A percentile compares a stretch with the other conserved stretches of the same genome.
Conservation (phyloP, 225 moss, liverwort and hornwort genomes). For the Marchantia polymorpha region DNA sequence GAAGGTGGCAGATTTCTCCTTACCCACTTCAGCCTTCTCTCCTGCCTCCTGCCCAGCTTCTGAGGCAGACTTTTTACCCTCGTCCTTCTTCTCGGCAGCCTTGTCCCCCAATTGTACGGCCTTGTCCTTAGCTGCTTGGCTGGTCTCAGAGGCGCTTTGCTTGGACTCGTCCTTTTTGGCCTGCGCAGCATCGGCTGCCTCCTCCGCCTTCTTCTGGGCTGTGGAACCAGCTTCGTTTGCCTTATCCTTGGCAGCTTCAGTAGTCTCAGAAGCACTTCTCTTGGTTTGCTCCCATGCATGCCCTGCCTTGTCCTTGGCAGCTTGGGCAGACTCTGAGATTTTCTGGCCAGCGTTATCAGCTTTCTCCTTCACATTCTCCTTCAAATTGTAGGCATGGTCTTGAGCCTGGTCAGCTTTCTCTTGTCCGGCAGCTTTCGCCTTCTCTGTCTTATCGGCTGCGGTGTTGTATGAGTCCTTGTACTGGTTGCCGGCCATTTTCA, state of each 20-base stretch:
- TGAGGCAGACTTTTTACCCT: not conserved
- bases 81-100: not conserved
- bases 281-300: constrained; percentile 3
- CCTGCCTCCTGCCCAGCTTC: not conserved
- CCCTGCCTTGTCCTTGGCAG: not conserved
- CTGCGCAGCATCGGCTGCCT: not conserved
- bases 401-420: not conserved
- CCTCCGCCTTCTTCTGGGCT: not conserved
- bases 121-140: not conserved
- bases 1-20: constrained; percentile 5
- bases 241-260: constrained; percentile 10
- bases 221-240: constrained; percentile 4
- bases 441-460: constrained; percentile 14
- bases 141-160: constrained; percentile 3
- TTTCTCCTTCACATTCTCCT: not conserved
- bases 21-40: not conserved
- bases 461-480: constrained; percentile 15
- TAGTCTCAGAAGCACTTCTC: not conserved
- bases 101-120: not conserved
- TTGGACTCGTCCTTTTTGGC: not conserved
- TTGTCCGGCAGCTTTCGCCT: constrained; percentile 16
- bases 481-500: constrained; percentile 15
- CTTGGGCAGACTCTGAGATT: not conserved
- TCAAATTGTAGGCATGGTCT: not conserved
- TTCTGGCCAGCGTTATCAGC: constrained; percentile 4